These are phyloP conservation scores for Boletellus sp. DNA, from an alignment of 768 basidiomycete species.

Conservation along the genomic window DNA sequence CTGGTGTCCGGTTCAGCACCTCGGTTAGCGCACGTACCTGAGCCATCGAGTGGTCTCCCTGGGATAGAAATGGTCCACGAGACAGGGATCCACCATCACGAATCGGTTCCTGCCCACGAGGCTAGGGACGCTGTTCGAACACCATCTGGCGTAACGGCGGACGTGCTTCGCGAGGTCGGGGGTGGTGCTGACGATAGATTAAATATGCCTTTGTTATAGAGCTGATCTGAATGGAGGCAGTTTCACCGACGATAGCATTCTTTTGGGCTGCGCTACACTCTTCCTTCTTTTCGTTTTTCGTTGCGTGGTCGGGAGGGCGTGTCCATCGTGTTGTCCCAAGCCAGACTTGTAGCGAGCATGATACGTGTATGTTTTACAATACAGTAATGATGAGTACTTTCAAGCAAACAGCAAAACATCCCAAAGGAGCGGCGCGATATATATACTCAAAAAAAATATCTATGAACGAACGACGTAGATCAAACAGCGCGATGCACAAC, in stretches of 20 bases:
- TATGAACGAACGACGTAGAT: slow-evolving; percentile 16
- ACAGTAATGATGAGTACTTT: slow-evolving; percentile 26
- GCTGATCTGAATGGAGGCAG: neutral
- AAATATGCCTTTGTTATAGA: neutral
- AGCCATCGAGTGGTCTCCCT: neutral
- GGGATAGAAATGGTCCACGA: slow-evolving; percentile 1
- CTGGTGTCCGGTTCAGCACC: slow-evolving; percentile 20
- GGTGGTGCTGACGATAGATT: slow-evolving; percentile 2
- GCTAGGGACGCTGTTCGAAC: slow-evolving; percentile 2
- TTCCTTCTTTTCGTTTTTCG: neutral
- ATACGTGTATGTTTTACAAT: slow-evolving; percentile 23
- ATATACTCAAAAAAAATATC: slow-evolving; percentile 9
- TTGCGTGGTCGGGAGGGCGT: neutral
- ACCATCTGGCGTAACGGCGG: neutral
- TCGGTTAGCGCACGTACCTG: slow-evolving; percentile 2
- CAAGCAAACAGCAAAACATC: slow-evolving; percentile 11
- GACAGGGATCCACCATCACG: slow-evolving; percentile 1
- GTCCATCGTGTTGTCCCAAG: neutral
- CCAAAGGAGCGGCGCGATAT: slow-evolving; percentile 13
- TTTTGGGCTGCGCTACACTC: neutral
- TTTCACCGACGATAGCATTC: neutral
- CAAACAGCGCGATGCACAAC: slow-evolving; percentile 11
- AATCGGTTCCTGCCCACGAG: neutral
- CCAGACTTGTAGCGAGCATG: slow-evolving; percentile 16
- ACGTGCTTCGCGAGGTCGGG: neutral